Evolutionary conservation across 805 yeast species (phyloP), one percentile per base, ranked within the genome.

Genomic region (Wickerhamiella alocasiicola): DNA sequence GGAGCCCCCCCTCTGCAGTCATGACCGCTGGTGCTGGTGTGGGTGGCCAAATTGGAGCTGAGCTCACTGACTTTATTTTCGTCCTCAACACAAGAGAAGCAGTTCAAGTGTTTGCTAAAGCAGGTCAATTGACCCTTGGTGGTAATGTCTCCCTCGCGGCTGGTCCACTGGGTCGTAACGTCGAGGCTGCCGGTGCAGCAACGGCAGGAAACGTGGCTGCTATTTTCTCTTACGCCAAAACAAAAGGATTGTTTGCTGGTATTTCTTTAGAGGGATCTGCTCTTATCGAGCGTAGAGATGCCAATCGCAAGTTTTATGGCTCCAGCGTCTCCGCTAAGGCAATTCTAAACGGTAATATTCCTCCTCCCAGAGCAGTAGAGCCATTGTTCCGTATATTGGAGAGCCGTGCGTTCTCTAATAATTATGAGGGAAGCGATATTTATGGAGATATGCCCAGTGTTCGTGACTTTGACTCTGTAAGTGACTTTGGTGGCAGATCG

Each of bases 21-120:
- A 78, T 76, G 40, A 82, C 96, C 17, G 97, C 94, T 3, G 98
- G 97, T 52, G 97, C 96, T 3, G 97, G 98, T 55, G 96, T 91
- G 5, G 98, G 98, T 45, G 98, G 98, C 32, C 93, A 85, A 65
- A 74, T 91, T 49, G 98, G 98, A 31, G 87, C 95, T 6, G 98
- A 88, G 59, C 66, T 88, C 54, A 88, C 98, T 1, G 97, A 88
- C 64, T 88, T 88, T 56, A 95, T 88, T 21, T 88, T 88, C 58
- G 87, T 91, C 45, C 70, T 88, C 49, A 88, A 91, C 64, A 74
- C 81, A 11, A 69, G 73, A 39, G 74, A 85, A 2, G 97, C 98
- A 2, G 98, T 88, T 35, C 83, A 81, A 47, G 76, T 95, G 9
- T 88, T 88, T 62, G 84, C 96, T 11, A 95, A 85, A 58, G 73